Percentiles rank a stretch among this genome's conserved stretches.
Evolutionary conservation across 257 asterid genomes (phyloP).

Genomic region (Nemophila menziesii): DNA sequence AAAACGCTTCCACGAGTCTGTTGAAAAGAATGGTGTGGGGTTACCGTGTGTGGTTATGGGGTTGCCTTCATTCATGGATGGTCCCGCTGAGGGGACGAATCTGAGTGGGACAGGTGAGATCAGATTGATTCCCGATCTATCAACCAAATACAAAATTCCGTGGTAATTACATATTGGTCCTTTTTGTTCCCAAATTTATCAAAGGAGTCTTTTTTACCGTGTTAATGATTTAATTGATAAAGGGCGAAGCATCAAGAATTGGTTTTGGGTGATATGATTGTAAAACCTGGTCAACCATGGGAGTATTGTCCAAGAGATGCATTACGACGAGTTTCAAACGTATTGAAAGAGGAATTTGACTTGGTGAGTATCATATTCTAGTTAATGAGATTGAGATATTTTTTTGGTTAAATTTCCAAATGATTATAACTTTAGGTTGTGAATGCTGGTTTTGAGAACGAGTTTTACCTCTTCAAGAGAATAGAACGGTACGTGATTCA

Average conservation of each 20-base stretch:
- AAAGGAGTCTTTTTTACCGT: background rate
- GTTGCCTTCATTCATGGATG: constrained; percentile 57
- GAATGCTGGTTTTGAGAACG: constrained; percentile 93
- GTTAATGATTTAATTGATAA: constrained; percentile 14
- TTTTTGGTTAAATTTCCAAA: constrained; percentile 11
- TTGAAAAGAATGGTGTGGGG: constrained; percentile 67
- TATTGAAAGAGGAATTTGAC: constrained; percentile 68
- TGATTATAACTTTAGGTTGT: constrained; percentile 44
- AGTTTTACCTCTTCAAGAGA: constrained; percentile 58
- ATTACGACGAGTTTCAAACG: constrained; percentile 55
- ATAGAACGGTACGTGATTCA: constrained; percentile 44
- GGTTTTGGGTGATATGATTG: constrained; percentile 85
- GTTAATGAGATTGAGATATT: constrained; percentile 1
- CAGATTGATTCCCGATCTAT: constrained; percentile 70
- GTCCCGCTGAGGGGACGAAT: constrained; percentile 71
- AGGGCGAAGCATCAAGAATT: constrained; percentile 89
- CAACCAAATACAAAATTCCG: constrained; percentile 57
- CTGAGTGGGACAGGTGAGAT: constrained; percentile 77
- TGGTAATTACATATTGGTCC: constrained; percentile 33
- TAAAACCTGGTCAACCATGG: constrained; percentile 78
- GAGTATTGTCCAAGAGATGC: constrained; percentile 90
- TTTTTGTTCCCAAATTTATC: too few species aligned
- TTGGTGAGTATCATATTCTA: constrained; percentile 39
- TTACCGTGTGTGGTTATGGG: constrained; percentile 70
- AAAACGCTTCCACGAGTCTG: constrained; percentile 48